These are phyloP conservation scores for Rhododendron mucronatum DNA, from an alignment of 148 eudicot species.

Conservation along the genomic window DNA sequence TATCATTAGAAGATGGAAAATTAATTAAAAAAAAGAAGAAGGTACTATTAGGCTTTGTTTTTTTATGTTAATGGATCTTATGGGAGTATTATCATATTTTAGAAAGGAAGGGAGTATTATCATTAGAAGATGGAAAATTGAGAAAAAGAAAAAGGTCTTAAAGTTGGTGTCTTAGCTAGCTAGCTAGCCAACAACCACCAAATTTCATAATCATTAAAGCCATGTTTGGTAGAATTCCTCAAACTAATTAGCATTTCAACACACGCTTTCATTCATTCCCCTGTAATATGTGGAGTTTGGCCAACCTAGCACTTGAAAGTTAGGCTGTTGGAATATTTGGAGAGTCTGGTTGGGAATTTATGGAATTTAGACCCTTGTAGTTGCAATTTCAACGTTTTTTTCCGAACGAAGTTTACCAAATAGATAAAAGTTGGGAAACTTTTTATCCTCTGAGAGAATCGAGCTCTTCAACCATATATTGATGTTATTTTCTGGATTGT, in stretches of 20 bases:
- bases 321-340: not conserved
- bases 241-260: not conserved
- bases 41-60: not conserved
- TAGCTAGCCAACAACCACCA: not conserved
- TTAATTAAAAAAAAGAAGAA: not conserved
- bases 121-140: not conserved
- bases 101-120: not conserved
- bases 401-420: no score
- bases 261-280: not conserved
- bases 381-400: not conserved
- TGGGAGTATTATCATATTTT: not conserved
- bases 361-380: not conserved
- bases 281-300: not conserved
- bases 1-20: not conserved
- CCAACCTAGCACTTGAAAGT: not conserved
- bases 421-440: no score
- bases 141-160: not conserved
- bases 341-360: not conserved
- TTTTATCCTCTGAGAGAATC: no score
- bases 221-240: conserved; percentile 1
- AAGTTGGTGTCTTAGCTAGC: not conserved
- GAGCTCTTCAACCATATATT: no score
- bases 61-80: not conserved
- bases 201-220: not conserved
- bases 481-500: no score